These are phyloP conservation scores for Pisolithus thermaeus DNA, from an alignment of 1,284 basidiomycete genomes.

Conservation along the genomic window DNA sequence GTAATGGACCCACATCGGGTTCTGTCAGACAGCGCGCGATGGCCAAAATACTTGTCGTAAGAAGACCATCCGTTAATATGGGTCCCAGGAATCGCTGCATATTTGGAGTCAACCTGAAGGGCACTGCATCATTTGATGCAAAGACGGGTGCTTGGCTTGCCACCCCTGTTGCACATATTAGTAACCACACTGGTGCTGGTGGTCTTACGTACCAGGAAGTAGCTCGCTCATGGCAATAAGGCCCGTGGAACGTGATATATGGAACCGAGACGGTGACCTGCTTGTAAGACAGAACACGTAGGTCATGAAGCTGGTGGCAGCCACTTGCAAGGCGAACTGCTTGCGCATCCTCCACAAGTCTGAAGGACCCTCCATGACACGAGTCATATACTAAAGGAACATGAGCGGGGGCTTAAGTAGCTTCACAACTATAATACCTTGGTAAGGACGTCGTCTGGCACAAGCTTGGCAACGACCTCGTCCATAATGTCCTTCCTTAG, in stretches of 20 bases:
- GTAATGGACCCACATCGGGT: constrained; percentile 66
- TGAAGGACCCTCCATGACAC: constrained; percentile 77
- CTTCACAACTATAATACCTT: constrained; percentile 48
- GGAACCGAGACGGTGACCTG: constrained; percentile 82
- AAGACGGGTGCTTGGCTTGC: constrained; percentile 58
- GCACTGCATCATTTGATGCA: constrained; percentile 80
- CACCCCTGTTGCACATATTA: constrained; percentile 31
- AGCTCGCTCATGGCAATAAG: constrained; percentile 89
- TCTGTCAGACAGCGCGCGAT: constrained; percentile 88
- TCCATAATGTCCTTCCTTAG: constrained; percentile 88
- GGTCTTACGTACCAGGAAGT: constrained; percentile 61
- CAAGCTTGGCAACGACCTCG: constrained; percentile 84
- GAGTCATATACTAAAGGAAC: constrained; percentile 76
- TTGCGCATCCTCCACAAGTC: constrained; percentile 98
- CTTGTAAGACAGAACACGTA: constrained; percentile 84
- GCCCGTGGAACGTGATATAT: constrained; percentile 85
- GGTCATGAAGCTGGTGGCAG: constrained; percentile 89
- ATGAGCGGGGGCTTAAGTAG: background rate
- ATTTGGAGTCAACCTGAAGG: constrained; percentile 96
- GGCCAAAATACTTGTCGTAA: constrained; percentile 85
- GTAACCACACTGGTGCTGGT: background rate
- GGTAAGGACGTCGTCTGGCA: constrained; percentile 85
- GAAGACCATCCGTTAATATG: constrained; percentile 84
- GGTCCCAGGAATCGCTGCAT: constrained; percentile 93
- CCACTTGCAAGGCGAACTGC: constrained; percentile 90